phyloP scores from a whole-genome alignment of 2,329 filamentous ascomycete genomes.

The Macrophomina pseudophaseolina region DNA sequence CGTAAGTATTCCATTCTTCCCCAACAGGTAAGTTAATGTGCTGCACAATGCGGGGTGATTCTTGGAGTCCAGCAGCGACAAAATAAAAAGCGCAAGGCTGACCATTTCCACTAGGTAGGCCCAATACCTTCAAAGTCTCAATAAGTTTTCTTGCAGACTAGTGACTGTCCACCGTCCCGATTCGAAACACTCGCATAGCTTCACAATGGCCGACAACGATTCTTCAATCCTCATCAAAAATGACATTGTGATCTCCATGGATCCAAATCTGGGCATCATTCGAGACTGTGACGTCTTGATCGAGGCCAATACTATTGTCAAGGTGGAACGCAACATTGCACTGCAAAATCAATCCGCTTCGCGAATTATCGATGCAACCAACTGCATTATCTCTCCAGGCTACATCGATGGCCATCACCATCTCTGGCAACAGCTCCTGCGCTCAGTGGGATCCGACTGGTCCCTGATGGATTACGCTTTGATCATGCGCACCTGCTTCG shows the following conservation, averaged over 20 bases:
- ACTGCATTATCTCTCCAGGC: neutral
- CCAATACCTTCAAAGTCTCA: neutral
- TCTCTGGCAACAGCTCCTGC: neutral
- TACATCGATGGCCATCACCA: conserved; percentile 6
- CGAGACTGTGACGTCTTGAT: neutral
- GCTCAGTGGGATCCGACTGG: neutral
- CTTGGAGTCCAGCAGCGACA: neutral
- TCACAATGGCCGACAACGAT: neutral
- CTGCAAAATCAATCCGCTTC: neutral
- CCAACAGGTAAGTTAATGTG: neutral
- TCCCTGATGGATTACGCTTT: neutral
- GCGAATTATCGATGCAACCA: neutral
- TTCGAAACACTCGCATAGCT: neutral
- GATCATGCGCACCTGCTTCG: neutral
- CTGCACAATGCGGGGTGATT: neutral
- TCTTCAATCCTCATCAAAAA: conserved; percentile 2
- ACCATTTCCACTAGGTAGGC: neutral
- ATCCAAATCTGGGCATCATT: neutral
- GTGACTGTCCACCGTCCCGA: too few species aligned
- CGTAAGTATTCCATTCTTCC: neutral
- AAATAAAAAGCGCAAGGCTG: neutral
- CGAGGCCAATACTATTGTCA: too few species aligned
- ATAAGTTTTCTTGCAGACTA: too few species aligned
- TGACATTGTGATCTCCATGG: neutral
- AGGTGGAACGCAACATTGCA: too few species aligned